phyloP scores from a whole-genome alignment of 305 asterid genomes.

The Rubia tinctorum region DNA sequence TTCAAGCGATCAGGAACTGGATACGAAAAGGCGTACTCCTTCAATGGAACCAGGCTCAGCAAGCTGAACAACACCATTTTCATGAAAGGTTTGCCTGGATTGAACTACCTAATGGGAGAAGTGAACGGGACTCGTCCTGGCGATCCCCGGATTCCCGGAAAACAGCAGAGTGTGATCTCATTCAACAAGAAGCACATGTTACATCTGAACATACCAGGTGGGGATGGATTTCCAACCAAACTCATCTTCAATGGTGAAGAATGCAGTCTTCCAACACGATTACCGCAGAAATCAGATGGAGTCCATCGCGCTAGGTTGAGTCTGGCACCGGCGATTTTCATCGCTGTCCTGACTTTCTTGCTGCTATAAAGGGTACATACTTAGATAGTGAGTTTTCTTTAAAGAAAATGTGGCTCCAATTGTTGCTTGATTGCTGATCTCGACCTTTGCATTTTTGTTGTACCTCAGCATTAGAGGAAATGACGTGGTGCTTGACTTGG shows the following conservation, averaged over 20 bases:
- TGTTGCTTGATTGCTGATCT: not conserved
- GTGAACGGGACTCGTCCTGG: slow-evolving; percentile 55
- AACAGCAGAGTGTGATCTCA: slow-evolving; percentile 79
- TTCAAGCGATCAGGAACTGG: slow-evolving; percentile 53
- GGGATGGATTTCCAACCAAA: slow-evolving; percentile 84
- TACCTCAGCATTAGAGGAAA: slow-evolving; percentile 10
- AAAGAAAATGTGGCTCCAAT: not conserved
- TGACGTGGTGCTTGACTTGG: slow-evolving; percentile 13
- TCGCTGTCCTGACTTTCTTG: slow-evolving; percentile 37
- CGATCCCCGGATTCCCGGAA: slow-evolving; percentile 76
- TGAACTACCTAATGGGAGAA: slow-evolving; percentile 65
- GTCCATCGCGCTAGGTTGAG: slow-evolving; percentile 21
- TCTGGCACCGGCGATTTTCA: slow-evolving; percentile 29
- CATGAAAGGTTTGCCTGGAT: slow-evolving; percentile 77
- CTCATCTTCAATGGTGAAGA: slow-evolving; percentile 84
- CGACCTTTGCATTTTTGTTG: not conserved
- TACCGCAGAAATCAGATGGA: slow-evolving; percentile 35
- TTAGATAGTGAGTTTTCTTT: slow-evolving; percentile 8
- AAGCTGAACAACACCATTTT: slow-evolving; percentile 42
- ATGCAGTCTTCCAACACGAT: slow-evolving; percentile 57
- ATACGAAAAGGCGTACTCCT: slow-evolving; percentile 64
- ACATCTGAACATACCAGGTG: slow-evolving; percentile 33
- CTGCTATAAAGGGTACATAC: slow-evolving; percentile 22
- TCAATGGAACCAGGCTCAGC: slow-evolving; percentile 57
- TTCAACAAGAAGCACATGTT: slow-evolving; percentile 52